A percentile compares a stretch with the other conserved stretches of the same genome.
phyloP scores from a whole-genome alignment of 148 eudicot species.

The Silene latifolia region DNA sequence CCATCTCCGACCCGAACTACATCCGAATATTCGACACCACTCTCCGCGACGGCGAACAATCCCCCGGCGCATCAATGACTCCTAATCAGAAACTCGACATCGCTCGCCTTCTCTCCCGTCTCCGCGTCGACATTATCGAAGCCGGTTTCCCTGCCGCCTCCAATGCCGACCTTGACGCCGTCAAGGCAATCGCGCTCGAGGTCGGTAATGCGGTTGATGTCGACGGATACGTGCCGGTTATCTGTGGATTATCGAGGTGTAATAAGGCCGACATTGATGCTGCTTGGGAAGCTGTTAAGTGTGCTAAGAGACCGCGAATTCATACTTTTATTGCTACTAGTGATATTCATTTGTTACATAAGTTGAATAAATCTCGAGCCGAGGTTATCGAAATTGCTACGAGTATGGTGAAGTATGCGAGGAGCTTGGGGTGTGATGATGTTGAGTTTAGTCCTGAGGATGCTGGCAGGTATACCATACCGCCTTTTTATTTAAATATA shows the following conservation, averaged over 20 bases:
- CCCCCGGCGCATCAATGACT: slow-evolving; percentile 94
- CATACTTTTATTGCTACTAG: slow-evolving; percentile 93
- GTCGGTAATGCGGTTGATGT: slow-evolving; percentile 53
- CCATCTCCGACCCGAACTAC: slow-evolving; percentile 66
- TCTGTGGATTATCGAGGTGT: slow-evolving; percentile 87
- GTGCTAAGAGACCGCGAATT: slow-evolving; percentile 73
- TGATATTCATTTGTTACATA: slow-evolving; percentile 87
- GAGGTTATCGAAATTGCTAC: slow-evolving; percentile 76
- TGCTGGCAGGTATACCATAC: slow-evolving; percentile 96
- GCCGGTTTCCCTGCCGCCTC: slow-evolving; percentile 94
- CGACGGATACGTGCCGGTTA: slow-evolving; percentile 71
- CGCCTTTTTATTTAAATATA: no score
- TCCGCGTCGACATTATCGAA: slow-evolving; percentile 87
- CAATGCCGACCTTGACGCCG: slow-evolving; percentile 74
- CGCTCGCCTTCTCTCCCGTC: slow-evolving; percentile 62
- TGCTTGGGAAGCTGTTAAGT: slow-evolving; percentile 85
- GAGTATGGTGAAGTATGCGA: slow-evolving; percentile 78
- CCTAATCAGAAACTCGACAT: slow-evolving; percentile 79
- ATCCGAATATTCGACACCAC: slow-evolving; percentile 88
- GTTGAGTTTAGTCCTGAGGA: slow-evolving; percentile 98
- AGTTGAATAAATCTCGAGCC: slow-evolving; percentile 72
- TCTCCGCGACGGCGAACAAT: slow-evolving; percentile 93
- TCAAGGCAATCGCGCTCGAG: slow-evolving; percentile 58
- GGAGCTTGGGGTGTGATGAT: slow-evolving; percentile 88
- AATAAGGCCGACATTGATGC: slow-evolving; percentile 73